A percentile compares a stretch with the other conserved stretches of the same genome.
These are phyloP conservation scores for Alliaria petiolata DNA, from an alignment of 345 rosid species.

Conservation along the genomic window DNA sequence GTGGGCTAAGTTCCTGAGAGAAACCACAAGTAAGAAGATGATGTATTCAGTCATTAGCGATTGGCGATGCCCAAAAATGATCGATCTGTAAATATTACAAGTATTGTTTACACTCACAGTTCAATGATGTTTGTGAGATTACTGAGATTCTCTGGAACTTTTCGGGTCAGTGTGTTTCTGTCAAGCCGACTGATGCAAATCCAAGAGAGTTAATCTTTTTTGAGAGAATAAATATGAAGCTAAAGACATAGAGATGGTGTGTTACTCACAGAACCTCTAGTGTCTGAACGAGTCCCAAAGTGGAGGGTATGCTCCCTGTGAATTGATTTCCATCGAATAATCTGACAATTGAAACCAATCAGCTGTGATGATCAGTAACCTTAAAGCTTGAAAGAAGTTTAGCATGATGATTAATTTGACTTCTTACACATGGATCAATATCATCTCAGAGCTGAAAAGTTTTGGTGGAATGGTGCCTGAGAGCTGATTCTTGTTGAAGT, in stretches of 20 bases:
- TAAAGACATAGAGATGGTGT: not conserved
- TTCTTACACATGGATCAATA: slow-evolving; percentile 86
- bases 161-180: slow-evolving; percentile 65
- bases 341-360: slow-evolving; percentile 33
- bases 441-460: slow-evolving; percentile 74
- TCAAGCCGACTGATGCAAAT: slow-evolving; percentile 82
- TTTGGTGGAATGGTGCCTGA: slow-evolving; percentile 65
- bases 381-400: not conserved
- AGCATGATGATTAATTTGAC: slow-evolving; percentile 16
- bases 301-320: slow-evolving; percentile 60
- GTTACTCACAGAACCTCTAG: slow-evolving; percentile 97
- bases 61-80: not conserved
- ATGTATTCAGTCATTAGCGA: not conserved
- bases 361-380: slow-evolving; percentile 2
- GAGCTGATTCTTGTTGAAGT: slow-evolving; percentile 91
- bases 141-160: slow-evolving; percentile 61
- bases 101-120: slow-evolving; percentile 49
- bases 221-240: not conserved
- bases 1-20: slow-evolving; percentile 76
- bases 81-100: not conserved
- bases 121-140: slow-evolving; percentile 71
- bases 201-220: slow-evolving; percentile 1
- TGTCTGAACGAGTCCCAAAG: slow-evolving; percentile 66
- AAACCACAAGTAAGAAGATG: not conserved
- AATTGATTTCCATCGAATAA: slow-evolving; percentile 77